A percentile compares a stretch with the other conserved stretches of the same genome.
Evolutionary conservation across 129 eudicot species (phyloP).

Genomic region (Erigeron canadensis): DNA sequence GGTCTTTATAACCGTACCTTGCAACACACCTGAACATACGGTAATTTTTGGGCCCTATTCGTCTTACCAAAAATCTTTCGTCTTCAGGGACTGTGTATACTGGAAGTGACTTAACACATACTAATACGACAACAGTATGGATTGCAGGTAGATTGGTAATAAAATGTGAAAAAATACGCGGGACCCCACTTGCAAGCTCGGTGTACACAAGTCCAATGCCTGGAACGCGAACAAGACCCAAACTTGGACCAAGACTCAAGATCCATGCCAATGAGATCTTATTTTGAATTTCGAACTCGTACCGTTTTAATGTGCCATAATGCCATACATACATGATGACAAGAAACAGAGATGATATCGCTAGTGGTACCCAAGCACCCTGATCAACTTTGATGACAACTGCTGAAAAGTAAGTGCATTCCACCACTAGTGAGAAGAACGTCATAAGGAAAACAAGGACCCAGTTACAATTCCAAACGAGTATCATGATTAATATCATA

Average conservation of each 20-base stretch:
- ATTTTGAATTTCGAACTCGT: slow-evolving; percentile 78
- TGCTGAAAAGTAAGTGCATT: slow-evolving; percentile 13
- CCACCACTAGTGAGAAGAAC: slow-evolving; percentile 2
- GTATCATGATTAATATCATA: slow-evolving; percentile 5
- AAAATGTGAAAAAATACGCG: slow-evolving; percentile 82
- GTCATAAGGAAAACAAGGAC: background rate
- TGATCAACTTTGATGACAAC: slow-evolving; percentile 4
- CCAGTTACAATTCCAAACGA: slow-evolving; percentile 15
- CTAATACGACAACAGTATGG: slow-evolving; percentile 73
- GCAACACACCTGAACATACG: slow-evolving; percentile 89
- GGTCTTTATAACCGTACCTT: slow-evolving; percentile 87
- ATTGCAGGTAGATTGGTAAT: slow-evolving; percentile 88
- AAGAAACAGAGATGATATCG: slow-evolving; percentile 73
- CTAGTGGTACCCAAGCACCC: slow-evolving; percentile 90
- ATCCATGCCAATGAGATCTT: slow-evolving; percentile 86
- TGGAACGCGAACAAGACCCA: slow-evolving; percentile 87
- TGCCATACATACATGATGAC: slow-evolving; percentile 89
- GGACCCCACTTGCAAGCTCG: slow-evolving; percentile 87
- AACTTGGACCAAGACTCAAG: slow-evolving; percentile 78
- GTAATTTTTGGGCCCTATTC: slow-evolving; percentile 78
- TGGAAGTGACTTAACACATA: slow-evolving; percentile 86
- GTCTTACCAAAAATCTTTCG: slow-evolving; percentile 71
- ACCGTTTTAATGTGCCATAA: slow-evolving; percentile 75
- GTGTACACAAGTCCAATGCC: slow-evolving; percentile 90
- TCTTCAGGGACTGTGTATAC: slow-evolving; percentile 86